phyloP scores from a whole-genome alignment of 2,329 filamentous ascomycete species.

The Fusarium paranaense region DNA sequence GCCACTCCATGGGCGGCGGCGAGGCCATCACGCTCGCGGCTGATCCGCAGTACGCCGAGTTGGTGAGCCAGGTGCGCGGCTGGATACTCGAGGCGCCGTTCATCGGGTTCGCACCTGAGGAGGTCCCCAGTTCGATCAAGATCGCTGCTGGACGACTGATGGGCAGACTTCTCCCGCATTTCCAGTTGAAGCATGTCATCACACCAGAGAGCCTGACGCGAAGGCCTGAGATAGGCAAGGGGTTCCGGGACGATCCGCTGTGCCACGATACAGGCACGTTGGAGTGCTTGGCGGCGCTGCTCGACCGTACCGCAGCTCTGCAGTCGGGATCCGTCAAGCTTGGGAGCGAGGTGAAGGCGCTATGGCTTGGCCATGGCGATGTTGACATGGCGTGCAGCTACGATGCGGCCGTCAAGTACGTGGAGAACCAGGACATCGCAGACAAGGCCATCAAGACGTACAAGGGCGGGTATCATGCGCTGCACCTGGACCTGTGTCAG shows the following conservation, averaged over 20 bases:
- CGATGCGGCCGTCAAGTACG: constrained; percentile 72
- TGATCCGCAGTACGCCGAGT: constrained; percentile 61
- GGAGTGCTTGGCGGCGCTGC: constrained; percentile 80
- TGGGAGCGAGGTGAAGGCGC: constrained; percentile 65
- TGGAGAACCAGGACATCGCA: constrained; percentile 66
- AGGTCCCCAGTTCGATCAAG: constrained; percentile 72
- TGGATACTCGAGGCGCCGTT: constrained; percentile 84
- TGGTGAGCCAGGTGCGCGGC: constrained; percentile 73
- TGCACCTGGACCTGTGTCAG: constrained; percentile 70
- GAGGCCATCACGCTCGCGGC: constrained; percentile 74
- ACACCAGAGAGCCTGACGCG: constrained; percentile 73
- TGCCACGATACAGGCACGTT: constrained; percentile 88
- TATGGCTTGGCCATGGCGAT: constrained; percentile 84
- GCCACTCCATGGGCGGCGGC: constrained; percentile 92
- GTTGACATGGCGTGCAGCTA: constrained; percentile 77
- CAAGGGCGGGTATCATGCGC: constrained; percentile 82
- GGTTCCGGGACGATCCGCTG: constrained; percentile 73
- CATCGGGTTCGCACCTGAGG: constrained; percentile 75
- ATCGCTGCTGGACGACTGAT: constrained; percentile 76
- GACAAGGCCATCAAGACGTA: constrained; percentile 81
- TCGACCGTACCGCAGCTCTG: constrained; percentile 77
- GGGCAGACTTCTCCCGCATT: constrained; percentile 73
- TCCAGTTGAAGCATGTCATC: constrained; percentile 75
- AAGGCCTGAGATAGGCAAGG: constrained; percentile 71
- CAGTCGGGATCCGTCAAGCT: constrained; percentile 65